These are phyloP conservation scores for Circinella minor DNA, from an alignment of 371 early-diverging fungal genomes.

Conservation along the genomic window DNA sequence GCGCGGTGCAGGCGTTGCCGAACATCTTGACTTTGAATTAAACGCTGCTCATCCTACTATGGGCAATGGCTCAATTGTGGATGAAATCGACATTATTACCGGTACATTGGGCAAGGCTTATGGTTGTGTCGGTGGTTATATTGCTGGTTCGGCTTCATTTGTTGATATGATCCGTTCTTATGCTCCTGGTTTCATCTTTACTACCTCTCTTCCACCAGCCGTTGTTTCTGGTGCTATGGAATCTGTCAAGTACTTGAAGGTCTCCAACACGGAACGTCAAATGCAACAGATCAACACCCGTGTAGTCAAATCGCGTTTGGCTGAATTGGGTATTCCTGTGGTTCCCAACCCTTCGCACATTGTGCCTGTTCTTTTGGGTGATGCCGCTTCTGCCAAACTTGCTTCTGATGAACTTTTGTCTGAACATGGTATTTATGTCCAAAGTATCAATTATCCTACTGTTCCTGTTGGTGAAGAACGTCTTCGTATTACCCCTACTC, in stretches of 20 bases:
- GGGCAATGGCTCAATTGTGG: slow-evolving; percentile 74
- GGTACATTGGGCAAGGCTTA: slow-evolving; percentile 98
- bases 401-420: slow-evolving; percentile 91
- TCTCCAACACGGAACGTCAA: slow-evolving; percentile 83
- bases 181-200: slow-evolving; percentile 99
- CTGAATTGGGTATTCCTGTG: slow-evolving; percentile 90
- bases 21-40: slow-evolving; percentile 86
- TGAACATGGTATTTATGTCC: slow-evolving; percentile 94
- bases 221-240: slow-evolving; percentile 91
- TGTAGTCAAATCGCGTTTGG: slow-evolving; percentile 82
- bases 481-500: slow-evolving; percentile 97
- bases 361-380: slow-evolving; percentile 96
- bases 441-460: slow-evolving; percentile 98
- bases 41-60: slow-evolving; percentile 59
- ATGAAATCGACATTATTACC: slow-evolving; percentile 95
- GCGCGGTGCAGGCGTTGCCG: slow-evolving; percentile 96
- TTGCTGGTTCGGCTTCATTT: slow-evolving; percentile 87
- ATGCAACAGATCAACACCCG: slow-evolving; percentile 92
- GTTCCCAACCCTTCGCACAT: slow-evolving; percentile 98
- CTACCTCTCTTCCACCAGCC: slow-evolving; percentile 96
- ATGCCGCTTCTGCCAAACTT: slow-evolving; percentile 91
- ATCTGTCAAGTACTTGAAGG: slow-evolving; percentile 88
- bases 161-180: slow-evolving; percentile 98
- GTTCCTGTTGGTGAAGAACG: slow-evolving; percentile 96
- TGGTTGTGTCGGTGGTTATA: slow-evolving; percentile 98